Base-by-base conservation (phyloP, 768 basidiomycete genomes). In the Kwoniella botswanensis region DNA sequence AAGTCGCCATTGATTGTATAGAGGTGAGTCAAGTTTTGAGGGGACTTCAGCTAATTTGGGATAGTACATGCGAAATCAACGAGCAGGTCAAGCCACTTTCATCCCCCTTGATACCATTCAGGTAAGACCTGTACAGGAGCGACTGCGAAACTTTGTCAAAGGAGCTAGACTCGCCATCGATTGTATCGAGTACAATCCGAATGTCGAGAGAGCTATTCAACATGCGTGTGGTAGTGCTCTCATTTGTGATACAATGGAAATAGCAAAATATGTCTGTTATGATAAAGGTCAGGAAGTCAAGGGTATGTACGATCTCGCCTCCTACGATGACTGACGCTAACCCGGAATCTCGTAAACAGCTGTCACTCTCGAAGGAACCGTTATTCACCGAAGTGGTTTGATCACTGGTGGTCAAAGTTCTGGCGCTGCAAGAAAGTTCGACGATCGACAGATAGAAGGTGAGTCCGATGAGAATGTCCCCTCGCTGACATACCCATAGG, bases 41-140 rank as follows among this genome's bases (percentile, higher is more conserved):
- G 41, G 2, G 56, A 56, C 41, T 9, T 46, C 4, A 21, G 53
- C n/a, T 22, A 22, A 42, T n/a, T 58, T 64, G 35, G 35, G 1
- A n/a, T 75, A 94, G 91, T 98, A 97, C 83, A 89, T 99, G 89
- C 91, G 94, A 71, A 94, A 91, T 71, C 94, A 97, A 84, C 91
- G 95, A 44, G 90, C 92, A 0, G 97, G 96, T 1, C 93, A 94
- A 84, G 96, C 96, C 13, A 99, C 97, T 0, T 98, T 98, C 85
- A 92, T 99, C 57, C 97, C 97, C 0, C 90, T 99, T n/a, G 96
- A 98, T 82, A 95, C 94, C 10, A 96, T 98, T 74, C 93, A 94
- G 79, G 91, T 91, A 43, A 98, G 96, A 82, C 90, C 94, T 1
- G 87, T 94, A 73, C 94, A 94, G 74, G 97, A 98, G 85, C 94